These are phyloP conservation scores for Tricholomella constricta DNA, from an alignment of 768 basidiomycete genomes.

Conservation along the genomic window DNA sequence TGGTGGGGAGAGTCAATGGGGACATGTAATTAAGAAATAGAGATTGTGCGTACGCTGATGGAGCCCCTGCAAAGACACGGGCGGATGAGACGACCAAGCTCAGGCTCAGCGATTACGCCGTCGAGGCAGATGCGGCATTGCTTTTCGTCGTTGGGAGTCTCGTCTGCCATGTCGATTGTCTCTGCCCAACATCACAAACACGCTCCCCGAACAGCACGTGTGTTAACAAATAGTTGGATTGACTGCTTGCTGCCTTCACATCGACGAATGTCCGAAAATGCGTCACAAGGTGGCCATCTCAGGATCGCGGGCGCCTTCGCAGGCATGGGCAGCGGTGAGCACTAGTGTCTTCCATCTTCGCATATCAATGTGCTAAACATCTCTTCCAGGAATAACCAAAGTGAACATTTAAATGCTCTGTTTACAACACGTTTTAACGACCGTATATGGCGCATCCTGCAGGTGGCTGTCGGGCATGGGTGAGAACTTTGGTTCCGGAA, in stretches of 20 bases:
- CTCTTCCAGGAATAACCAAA: conserved; percentile 46
- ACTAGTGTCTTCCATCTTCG: neutral
- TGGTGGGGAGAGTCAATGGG: conserved; percentile 30
- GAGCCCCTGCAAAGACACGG: conserved; percentile 82
- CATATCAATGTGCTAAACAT: neutral
- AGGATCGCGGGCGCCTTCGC: conserved; percentile 58
- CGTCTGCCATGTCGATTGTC: conserved; percentile 14
- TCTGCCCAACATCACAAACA: too few relatives aligned
- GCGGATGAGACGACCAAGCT: conserved; percentile 76
- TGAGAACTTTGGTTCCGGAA: conserved; percentile 29
- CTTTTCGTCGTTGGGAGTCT: conserved; percentile 43
- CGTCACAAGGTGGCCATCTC: conserved; percentile 35
- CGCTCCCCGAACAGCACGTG: too few relatives aligned
- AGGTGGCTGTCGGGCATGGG: conserved; percentile 77
- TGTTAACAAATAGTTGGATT: neutral
- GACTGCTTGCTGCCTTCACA: too few relatives aligned
- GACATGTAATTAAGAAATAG: neutral
- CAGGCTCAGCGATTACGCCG: conserved; percentile 56
- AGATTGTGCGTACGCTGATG: conserved; percentile 51
- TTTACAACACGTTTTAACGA: neutral
- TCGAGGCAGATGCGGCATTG: conserved; percentile 88
- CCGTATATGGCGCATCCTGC: neutral
- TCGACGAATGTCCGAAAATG: conserved; percentile 32
- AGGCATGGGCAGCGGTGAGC: conserved; percentile 62
- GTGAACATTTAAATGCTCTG: conserved; percentile 25